Conservation (phyloP, 2,329 filamentous ascomycete genomes). For the Venturia oleaginea region DNA sequence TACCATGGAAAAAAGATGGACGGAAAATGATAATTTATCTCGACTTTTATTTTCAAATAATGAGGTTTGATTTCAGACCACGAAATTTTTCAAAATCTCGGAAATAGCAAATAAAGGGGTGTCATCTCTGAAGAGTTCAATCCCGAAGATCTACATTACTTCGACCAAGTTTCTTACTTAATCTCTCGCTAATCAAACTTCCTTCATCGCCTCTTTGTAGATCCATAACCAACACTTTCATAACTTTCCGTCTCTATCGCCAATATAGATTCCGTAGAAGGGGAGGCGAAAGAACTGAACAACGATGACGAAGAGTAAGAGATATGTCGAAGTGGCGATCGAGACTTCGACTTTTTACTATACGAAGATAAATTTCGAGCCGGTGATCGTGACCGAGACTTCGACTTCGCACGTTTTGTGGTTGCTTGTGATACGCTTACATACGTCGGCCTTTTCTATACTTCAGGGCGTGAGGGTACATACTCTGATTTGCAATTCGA, state of each 20-base stretch:
- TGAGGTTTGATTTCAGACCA: no score
- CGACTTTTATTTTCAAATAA: no score
- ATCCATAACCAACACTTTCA: neutral
- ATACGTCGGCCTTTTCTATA: neutral
- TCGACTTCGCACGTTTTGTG: neutral
- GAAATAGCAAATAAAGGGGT: no score
- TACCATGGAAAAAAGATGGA: neutral
- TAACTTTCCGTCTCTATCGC: neutral
- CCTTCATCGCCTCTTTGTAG: neutral
- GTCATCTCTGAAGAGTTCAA: no score
- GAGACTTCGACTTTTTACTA: neutral
- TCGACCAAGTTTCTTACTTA: no score
- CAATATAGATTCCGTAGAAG: neutral
- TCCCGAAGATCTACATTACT: no score
- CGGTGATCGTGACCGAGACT: neutral
- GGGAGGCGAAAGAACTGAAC: neutral
- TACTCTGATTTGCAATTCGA: neutral
- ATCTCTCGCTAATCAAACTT: neutral
- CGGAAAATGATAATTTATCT: neutral
- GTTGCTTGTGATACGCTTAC: neutral
- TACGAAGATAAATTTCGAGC: neutral
- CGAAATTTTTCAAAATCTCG: no score
- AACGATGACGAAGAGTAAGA: neutral
- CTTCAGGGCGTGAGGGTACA: no score
- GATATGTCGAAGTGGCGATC: neutral